Evolutionary conservation across 805 yeast species (phyloP).

Genomic region (Ogataea nonfermentans): DNA sequence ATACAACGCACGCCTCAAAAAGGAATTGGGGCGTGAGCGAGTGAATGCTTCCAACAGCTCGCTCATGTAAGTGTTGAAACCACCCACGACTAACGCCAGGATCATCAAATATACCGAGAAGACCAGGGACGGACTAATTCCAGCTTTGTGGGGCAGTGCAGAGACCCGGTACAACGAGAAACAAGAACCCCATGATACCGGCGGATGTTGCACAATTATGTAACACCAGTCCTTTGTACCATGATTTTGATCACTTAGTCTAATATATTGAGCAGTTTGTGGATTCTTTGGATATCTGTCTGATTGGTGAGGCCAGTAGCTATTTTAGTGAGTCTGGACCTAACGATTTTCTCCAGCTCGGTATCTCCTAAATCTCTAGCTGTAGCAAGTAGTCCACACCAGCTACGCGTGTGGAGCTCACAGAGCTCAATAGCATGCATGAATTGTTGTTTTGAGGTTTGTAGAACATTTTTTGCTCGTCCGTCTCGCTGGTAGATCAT

Average conservation of each 20-base stretch:
- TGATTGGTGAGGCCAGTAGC: conserved; percentile 27
- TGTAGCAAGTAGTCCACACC: conserved; percentile 30
- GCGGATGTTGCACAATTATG: conserved; percentile 32
- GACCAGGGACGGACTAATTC: conserved; percentile 47
- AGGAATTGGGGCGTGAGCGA: conserved; percentile 52
- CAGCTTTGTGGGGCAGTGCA: conserved; percentile 43
- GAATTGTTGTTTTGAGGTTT: conserved; percentile 44
- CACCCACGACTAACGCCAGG: conserved; percentile 16
- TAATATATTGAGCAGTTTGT: conserved; percentile 20
- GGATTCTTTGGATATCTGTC: conserved; percentile 40
- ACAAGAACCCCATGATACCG: conserved; percentile 5
- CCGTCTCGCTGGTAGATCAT: conserved; percentile 10
- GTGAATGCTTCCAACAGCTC: conserved; percentile 66
- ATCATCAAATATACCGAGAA: conserved; percentile 43
- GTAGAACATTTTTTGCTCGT: conserved; percentile 13
- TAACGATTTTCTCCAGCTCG: conserved; percentile 31
- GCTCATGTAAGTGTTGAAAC: conserved; percentile 28
- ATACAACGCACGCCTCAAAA: conserved; percentile 51
- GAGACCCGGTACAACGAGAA: conserved; percentile 35
- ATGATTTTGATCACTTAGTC: too few relatives aligned
- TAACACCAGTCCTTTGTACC: too few relatives aligned
- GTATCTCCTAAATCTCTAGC: conserved; percentile 11
- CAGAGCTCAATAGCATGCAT: conserved; percentile 76
- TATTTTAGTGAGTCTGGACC: conserved; percentile 36
- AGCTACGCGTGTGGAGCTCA: conserved; percentile 64